A percentile compares a stretch with the other conserved stretches of the same genome.
Evolutionary conservation across 257 asterid species (phyloP).

Genomic region (Nicotiana otophora): DNA sequence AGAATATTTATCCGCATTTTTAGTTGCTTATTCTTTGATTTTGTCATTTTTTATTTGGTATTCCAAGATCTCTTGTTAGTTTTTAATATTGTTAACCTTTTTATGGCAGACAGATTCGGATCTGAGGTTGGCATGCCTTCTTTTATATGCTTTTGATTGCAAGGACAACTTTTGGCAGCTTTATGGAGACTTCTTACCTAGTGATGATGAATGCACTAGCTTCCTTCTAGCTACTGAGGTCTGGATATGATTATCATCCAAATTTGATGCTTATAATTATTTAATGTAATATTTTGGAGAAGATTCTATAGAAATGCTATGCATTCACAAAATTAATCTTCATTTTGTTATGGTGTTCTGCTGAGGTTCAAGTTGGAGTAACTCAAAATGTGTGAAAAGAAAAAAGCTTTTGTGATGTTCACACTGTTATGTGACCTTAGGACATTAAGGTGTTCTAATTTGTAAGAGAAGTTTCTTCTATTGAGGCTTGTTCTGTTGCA

Average conservation of each 20-base stretch:
- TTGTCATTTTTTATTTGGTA: background rate
- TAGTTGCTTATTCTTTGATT: background rate
- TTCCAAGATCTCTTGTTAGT: background rate
- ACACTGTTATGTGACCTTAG: background rate
- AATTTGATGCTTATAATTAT: background rate
- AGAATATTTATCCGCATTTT: background rate
- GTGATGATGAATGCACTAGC: slow-evolving; percentile 84
- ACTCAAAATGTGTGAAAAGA: background rate
- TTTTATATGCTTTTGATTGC: slow-evolving; percentile 84
- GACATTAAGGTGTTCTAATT: background rate
- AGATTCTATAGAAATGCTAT: background rate
- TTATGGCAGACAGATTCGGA: slow-evolving; percentile 92
- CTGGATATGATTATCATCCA: slow-evolving; percentile 18
- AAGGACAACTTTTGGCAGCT: slow-evolving; percentile 93
- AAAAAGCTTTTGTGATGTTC: background rate
- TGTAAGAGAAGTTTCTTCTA: background rate
- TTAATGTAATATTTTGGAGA: background rate
- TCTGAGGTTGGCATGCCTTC: slow-evolving; percentile 91
- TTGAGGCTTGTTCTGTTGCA: background rate
- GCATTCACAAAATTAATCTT: background rate
- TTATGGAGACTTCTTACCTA: slow-evolving; percentile 90
- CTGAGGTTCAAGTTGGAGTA: background rate
- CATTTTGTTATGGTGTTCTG: background rate
- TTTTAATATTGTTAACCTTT: slow-evolving; percentile 17
- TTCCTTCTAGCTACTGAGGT: slow-evolving; percentile 97